These are phyloP conservation scores for Ophiorrhiza pumila DNA, from an alignment of 257 asterid species.

Conservation along the genomic window DNA sequence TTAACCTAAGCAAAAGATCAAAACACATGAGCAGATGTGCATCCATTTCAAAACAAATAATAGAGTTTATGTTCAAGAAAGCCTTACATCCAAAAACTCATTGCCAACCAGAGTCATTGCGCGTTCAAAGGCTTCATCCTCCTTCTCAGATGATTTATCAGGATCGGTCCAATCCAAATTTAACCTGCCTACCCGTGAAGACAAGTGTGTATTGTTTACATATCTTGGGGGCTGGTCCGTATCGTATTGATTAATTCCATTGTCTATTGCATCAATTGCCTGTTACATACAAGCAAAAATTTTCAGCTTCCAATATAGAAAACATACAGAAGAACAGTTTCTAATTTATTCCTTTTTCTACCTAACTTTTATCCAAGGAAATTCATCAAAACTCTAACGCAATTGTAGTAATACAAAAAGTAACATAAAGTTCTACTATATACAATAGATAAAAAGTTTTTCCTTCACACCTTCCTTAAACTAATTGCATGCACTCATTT, in stretches of 20 bases:
- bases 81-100: slow-evolving; percentile 77
- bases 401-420: neutral
- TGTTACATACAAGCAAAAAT: slow-evolving; percentile 25
- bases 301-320: neutral
- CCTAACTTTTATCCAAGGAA: no score
- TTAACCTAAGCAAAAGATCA: no score
- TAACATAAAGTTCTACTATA: neutral
- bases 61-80: slow-evolving; percentile 13
- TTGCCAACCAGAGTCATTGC: slow-evolving; percentile 81
- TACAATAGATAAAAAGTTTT: neutral
- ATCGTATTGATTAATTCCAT: slow-evolving; percentile 82
- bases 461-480: neutral
- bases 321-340: neutral
- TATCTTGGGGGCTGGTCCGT: slow-evolving; percentile 86
- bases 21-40: neutral
- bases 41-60: neutral
- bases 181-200: slow-evolving; percentile 80
- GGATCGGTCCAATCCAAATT: slow-evolving; percentile 87
- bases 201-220: slow-evolving; percentile 68
- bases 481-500: no score
- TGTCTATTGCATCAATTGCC: slow-evolving; percentile 92
- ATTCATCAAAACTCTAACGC: neutral
- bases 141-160: slow-evolving; percentile 81
- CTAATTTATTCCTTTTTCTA: neutral
- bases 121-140: slow-evolving; percentile 70